These are phyloP conservation scores for Craspedostauros australis DNA, from an alignment of 108 stramenopile species.

Conservation along the genomic window DNA sequence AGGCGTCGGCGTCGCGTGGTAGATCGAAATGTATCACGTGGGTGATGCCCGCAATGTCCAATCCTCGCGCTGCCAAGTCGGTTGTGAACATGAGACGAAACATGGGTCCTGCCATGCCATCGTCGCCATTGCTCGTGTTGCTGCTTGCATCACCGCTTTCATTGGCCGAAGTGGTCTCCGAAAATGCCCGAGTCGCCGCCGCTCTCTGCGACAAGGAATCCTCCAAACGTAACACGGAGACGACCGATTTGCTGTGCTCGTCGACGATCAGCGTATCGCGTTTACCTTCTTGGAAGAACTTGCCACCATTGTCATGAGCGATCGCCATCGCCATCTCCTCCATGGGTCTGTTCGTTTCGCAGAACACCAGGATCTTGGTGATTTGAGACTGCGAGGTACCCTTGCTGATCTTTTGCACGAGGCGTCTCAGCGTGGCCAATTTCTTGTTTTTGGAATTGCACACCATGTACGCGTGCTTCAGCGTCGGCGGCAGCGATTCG, in stretches of 20 bases:
- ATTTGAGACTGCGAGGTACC: conserved; percentile 1
- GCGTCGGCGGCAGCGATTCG: conserved; percentile 69
- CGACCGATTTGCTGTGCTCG: conserved; percentile 28
- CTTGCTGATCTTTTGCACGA: conserved; percentile 49
- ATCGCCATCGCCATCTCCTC: conserved; percentile 63
- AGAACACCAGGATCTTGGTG: conserved; percentile 72
- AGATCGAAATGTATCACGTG: conserved; percentile 88
- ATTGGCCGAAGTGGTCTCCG: conserved; percentile 21
- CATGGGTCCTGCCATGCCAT: background rate
- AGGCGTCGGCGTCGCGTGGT: conserved; percentile 71
- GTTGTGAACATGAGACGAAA: conserved; percentile 78
- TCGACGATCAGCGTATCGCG: conserved; percentile 11
- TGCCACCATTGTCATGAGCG: conserved; percentile 39
- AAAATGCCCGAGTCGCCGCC: conserved; percentile 72
- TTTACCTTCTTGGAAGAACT: conserved; percentile 5
- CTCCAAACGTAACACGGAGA: conserved; percentile 56
- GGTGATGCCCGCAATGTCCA: conserved; percentile 72
- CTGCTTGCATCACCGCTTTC: background rate
- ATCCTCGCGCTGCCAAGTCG: conserved; percentile 83
- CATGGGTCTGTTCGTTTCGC: conserved; percentile 57
- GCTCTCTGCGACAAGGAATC: conserved; percentile 61
- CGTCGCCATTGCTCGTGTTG: conserved; percentile 3
- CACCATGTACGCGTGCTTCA: conserved; percentile 78
- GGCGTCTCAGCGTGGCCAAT: conserved; percentile 58
- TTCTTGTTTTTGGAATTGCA: conserved; percentile 62